Base-by-base conservation (phyloP, 1,139 yeast species). In the Zygoascus hellenicus region DNA sequence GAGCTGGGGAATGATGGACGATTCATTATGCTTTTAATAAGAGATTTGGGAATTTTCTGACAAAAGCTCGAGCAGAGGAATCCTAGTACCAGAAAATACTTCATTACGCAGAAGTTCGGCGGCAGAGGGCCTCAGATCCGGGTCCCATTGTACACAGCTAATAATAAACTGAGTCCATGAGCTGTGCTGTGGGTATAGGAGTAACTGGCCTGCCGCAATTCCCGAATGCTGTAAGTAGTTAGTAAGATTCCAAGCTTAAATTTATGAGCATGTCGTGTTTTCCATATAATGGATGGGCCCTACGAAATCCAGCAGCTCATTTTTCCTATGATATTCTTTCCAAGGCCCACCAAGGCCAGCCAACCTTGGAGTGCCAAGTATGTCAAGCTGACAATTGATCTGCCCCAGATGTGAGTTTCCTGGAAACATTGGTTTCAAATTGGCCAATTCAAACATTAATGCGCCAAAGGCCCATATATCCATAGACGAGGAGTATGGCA, bases 381-480 rank as follows among this genome's bases (percentile, higher is more conserved):
- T 70, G 49, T 76, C 75, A 45, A 86, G 64, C 3, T 87, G 80
- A 58, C 78, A 71, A 48, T 76, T 75, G 45, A 87, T 65, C 6
- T 87, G 81, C 59, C 89, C 96, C 42, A 81, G 58, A 60, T 87
- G 95, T 58, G 80, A 77, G 11, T 74, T 61, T 0, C 97, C 98
- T 0, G 96, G 95, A 58, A 92, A 88, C 37, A 90, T 67, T 0
- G 97, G 96, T 37, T 72, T 64, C 55, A 85, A 79, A 39, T 80
- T 81, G 16, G 88, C 84, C 41, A 87, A 70, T 64, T 92, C 98
- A 5, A 79, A 80, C 0, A 92, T 90, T 42, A 92, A 87, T 28
- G 83, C 75, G 1, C 95, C 97, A 68, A 88, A 85, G 0, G 97
- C 96, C 97, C 97, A 92, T 37, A 90, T 77, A 69, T 92, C 98